Base-by-base conservation (phyloP, 371 early-diverging fungal genomes). In the Saksenaea vasiformis region DNA sequence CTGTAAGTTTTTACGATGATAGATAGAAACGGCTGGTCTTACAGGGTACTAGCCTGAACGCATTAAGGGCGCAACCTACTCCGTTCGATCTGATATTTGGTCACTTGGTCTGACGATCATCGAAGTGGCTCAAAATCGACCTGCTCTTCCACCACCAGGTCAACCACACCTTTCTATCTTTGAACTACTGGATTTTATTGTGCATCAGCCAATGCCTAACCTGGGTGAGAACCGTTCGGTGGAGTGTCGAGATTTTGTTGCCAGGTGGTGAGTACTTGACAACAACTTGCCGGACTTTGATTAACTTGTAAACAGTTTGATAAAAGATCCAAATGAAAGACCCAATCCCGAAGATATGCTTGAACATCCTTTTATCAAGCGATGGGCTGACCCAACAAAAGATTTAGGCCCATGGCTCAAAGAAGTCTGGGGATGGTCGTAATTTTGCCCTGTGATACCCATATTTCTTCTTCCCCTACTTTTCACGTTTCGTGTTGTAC, bases 21-120 rank as follows among this genome's bases (percentile, higher is more conserved):
- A 14, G 36, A 44, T n/a, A n/a, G 17, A 15, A 37, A 14, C 22
- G 39, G 19, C 2, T 35, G 9, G 11, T 1, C 34, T 56, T 31
- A 57, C 44, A 55, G 62, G 61, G 72, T 27, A 75, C 76, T 86
- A 86, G 88, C 99, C 99, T 59, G 99, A 99, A 70, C 90, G 99
- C 36, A 98, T 98, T 65, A 91, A 93, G 70, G 98, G 96, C 38
- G 89, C 84, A 54, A 85, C 87, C 35, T 97, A 98, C 72, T 87
- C 95, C 3, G 93, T 95, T 10, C 93, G 90, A 61, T 92, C 93
- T 15, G 99, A 98, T 73, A 90, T 96, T 17, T 98, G 99, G 99
- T 93, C 94, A 9, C 76, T 98, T 34, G 97, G 97, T 0, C 76
- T 98, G 62, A 92, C 97, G 5, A 80, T 98, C 53, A 89, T 97